Percentiles rank a stretch among this genome's conserved stretches.
Conservation (phyloP, 441 rosid genomes). For the Gossypium davidsonii region DNA sequence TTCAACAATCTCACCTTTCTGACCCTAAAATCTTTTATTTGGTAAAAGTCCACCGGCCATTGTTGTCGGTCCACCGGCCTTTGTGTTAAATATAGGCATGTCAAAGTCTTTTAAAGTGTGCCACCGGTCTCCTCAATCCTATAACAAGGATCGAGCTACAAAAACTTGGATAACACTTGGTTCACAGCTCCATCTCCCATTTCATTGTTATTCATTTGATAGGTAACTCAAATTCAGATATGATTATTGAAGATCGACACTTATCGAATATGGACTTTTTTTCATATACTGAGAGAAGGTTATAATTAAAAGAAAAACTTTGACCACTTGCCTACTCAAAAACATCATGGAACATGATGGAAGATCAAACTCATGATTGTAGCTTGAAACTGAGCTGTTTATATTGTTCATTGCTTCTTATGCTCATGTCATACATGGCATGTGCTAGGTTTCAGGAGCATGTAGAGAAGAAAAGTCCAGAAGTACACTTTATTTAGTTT, state of each 20-base stretch:
- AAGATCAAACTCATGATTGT: slow-evolving; percentile 3
- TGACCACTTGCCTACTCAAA: not conserved
- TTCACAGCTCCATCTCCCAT: not conserved
- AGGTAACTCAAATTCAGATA: too few relatives aligned
- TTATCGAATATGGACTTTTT: too few relatives aligned
- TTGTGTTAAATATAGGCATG: not conserved
- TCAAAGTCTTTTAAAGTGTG: not conserved
- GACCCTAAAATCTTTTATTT: not conserved
- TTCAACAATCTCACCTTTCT: not conserved
- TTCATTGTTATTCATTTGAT: not conserved
- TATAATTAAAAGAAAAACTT: not conserved
- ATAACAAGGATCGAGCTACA: not conserved
- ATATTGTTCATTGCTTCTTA: not conserved
- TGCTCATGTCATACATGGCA: not conserved
- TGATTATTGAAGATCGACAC: not conserved
- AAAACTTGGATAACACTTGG: not conserved
- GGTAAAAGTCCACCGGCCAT: not conserved
- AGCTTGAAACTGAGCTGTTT: not conserved
- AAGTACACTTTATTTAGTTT: too few relatives aligned
- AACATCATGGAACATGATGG: slow-evolving; percentile 8
- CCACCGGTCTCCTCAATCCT: not conserved
- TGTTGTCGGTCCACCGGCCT: not conserved
- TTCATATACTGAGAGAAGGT: too few relatives aligned
- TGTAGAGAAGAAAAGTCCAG: not conserved
- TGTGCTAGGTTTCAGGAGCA: not conserved